A percentile compares a stretch with the other conserved stretches of the same genome.
These are phyloP conservation scores for Alternaria brassicae DNA, from an alignment of 2,329 filamentous ascomycete species.

Conservation along the genomic window DNA sequence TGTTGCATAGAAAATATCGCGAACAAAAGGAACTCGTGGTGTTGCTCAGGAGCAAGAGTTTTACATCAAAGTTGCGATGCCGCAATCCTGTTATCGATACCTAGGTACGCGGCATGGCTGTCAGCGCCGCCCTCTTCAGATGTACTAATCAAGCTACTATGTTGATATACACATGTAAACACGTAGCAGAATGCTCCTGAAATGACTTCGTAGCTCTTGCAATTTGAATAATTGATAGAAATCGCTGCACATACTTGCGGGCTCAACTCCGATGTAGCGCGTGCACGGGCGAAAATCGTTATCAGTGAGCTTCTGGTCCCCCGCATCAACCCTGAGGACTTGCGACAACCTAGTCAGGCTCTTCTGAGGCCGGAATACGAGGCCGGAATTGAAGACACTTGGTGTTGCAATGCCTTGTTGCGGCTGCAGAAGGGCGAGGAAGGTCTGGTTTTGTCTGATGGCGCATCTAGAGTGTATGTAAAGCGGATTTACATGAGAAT, in stretches of 20 bases:
- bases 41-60: neutral
- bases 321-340: neutral
- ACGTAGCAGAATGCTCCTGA: neutral
- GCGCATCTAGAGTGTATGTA: no score
- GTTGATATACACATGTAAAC: neutral
- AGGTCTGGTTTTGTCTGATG: neutral
- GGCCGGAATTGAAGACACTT: slow-evolving; percentile 9
- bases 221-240: neutral
- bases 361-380: neutral
- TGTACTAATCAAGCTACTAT: neutral
- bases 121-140: slow-evolving; percentile 2
- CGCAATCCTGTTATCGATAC: neutral
- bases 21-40: no score
- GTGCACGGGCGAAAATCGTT: neutral
- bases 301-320: neutral
- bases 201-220: neutral
- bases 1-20: no score
- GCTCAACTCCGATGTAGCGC: neutral
- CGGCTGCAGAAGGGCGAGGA: neutral
- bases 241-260: neutral
- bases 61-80: neutral
- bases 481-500: neutral
- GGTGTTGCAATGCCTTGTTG: neutral
- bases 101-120: slow-evolving; percentile 1
- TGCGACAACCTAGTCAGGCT: neutral